Evolutionary conservation across 2,329 filamentous ascomycete species (phyloP).

Genomic region (Cladosporium sp.): DNA sequence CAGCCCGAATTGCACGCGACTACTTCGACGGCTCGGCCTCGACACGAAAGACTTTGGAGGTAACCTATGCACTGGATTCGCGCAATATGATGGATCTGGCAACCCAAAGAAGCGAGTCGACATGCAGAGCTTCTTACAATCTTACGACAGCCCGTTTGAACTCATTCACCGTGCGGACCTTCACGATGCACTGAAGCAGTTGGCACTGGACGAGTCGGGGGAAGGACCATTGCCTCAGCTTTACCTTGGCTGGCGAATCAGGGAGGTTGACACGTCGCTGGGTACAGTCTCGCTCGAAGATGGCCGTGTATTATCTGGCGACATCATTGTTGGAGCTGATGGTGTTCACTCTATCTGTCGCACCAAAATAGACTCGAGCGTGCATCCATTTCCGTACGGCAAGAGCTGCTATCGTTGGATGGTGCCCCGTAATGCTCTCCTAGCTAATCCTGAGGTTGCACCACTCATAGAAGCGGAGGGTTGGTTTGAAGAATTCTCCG

Average conservation of each 20-base stretch:
- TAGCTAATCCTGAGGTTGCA: background rate
- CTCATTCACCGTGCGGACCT: constrained; percentile 50
- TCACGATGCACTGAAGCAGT: constrained; percentile 37
- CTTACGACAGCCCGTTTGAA: constrained; percentile 27
- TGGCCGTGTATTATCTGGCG: constrained; percentile 22
- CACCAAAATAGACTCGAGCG: constrained; percentile 19
- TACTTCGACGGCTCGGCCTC: constrained; percentile 39
- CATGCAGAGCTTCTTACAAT: background rate
- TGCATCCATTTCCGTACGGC: constrained; percentile 35
- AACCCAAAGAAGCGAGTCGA: constrained; percentile 10
- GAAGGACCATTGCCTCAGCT: constrained; percentile 23
- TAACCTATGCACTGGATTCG: constrained; percentile 14
- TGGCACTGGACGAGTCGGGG: constrained; percentile 19
- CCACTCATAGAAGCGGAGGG: background rate
- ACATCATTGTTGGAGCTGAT: constrained; percentile 18
- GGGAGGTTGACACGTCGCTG: constrained; percentile 19
- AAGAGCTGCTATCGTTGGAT: constrained; percentile 58
- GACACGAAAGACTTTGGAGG: constrained; percentile 5
- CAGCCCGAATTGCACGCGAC: constrained; percentile 57
- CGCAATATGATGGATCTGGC: constrained; percentile 11
- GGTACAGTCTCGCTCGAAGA: constrained; percentile 25
- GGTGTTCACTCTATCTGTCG: constrained; percentile 21
- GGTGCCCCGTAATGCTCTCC: constrained; percentile 32
- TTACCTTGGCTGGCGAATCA: constrained; percentile 20
- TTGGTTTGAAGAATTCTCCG: constrained; percentile 1